Conservation (phyloP, 345 rosid genomes). For the Pistacia vera region DNA sequence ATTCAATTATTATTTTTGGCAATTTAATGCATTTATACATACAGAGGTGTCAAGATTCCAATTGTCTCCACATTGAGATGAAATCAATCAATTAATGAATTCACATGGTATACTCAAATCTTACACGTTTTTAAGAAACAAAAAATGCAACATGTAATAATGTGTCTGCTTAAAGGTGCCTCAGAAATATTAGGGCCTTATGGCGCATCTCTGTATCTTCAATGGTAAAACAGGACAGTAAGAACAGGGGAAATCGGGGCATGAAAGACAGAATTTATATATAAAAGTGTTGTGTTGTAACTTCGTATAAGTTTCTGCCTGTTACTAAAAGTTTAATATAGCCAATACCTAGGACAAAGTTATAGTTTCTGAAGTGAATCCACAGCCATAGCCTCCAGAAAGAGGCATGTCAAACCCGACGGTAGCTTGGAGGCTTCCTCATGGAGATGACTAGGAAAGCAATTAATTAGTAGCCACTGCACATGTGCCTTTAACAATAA, state of each 20-base stretch:
- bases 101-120: neutral
- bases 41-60: conserved; percentile 26
- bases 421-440: neutral
- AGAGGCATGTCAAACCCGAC: neutral
- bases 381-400: neutral
- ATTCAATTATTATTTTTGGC: neutral
- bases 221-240: too few species aligned
- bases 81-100: neutral
- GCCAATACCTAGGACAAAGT: neutral
- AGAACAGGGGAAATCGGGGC: neutral
- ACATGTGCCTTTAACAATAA: too few species aligned
- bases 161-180: neutral
- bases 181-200: too few species aligned
- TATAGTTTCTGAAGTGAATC: too few species aligned
- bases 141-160: neutral
- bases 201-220: neutral
- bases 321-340: too few species aligned
- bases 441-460: too few species aligned
- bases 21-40: neutral
- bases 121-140: neutral
- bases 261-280: too few species aligned
- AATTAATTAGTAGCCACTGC: too few species aligned
- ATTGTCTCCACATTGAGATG: neutral
- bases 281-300: neutral
- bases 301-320: neutral